Percentiles rank a stretch among this genome's conserved stretches.
Conservation (phyloP, 2,329 filamentous ascomycete species). For the Diaporthe caulivora region DNA sequence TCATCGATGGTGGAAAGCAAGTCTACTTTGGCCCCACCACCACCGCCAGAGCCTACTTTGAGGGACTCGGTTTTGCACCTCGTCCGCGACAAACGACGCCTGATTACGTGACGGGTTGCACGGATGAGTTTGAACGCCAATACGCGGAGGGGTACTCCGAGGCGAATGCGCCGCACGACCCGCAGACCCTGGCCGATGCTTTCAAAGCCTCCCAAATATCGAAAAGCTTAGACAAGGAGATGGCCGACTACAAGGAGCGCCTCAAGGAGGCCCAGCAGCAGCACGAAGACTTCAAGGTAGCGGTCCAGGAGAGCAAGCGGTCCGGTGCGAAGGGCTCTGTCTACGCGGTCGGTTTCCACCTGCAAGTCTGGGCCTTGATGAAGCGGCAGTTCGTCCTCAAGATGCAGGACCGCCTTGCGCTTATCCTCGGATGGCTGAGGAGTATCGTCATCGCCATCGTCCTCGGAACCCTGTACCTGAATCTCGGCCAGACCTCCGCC, state of each 20-base stretch:
- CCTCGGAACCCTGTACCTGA: slow-evolving; percentile 82
- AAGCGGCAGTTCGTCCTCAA: slow-evolving; percentile 88
- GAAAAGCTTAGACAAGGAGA: slow-evolving; percentile 71
- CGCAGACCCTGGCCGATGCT: slow-evolving; percentile 75
- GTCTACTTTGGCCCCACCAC: slow-evolving; percentile 79
- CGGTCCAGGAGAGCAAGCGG: slow-evolving; percentile 83
- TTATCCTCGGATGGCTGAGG: slow-evolving; percentile 77
- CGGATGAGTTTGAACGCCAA: slow-evolving; percentile 84
- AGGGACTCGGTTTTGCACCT: slow-evolving; percentile 79
- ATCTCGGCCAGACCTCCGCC: slow-evolving; percentile 73
- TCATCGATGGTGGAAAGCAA: slow-evolving; percentile 81
- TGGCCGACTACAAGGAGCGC: slow-evolving; percentile 74
- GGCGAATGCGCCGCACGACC: slow-evolving; percentile 75
- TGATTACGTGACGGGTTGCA: slow-evolving; percentile 86
- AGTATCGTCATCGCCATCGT: slow-evolving; percentile 81
- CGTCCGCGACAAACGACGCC: slow-evolving; percentile 84
- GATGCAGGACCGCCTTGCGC: slow-evolving; percentile 85
- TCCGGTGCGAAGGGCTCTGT: slow-evolving; percentile 80
- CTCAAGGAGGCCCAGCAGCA: slow-evolving; percentile 75
- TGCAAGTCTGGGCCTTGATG: slow-evolving; percentile 86
- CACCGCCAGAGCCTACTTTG: slow-evolving; percentile 80
- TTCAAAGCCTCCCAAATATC: slow-evolving; percentile 76
- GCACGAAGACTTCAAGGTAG: slow-evolving; percentile 81
- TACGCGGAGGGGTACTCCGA: slow-evolving; percentile 77
- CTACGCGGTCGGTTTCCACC: slow-evolving; percentile 85